Evolutionary conservation across 2,329 filamentous ascomycete species (phyloP).

Genomic region (Phaeoacremonium minimum): DNA sequence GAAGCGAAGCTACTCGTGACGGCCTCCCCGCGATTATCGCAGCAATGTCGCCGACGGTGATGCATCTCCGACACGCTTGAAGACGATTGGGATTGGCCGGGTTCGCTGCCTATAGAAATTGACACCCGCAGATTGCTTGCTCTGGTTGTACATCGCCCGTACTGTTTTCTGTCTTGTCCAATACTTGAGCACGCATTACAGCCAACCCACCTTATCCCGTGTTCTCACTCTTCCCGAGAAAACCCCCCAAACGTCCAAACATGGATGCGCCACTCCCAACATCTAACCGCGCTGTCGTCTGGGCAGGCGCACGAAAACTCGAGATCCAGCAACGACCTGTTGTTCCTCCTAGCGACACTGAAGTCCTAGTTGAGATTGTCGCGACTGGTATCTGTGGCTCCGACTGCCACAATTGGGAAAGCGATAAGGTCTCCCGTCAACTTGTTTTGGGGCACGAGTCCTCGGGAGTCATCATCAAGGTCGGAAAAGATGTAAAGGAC

Average conservation of each 20-base stretch:
- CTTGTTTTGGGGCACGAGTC: constrained; percentile 56
- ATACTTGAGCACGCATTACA: too few relatives aligned
- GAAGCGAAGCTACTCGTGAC: too few relatives aligned
- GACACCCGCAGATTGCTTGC: too few relatives aligned
- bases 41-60: too few relatives aligned
- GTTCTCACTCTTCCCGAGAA: too few relatives aligned
- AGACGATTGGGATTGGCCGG: too few relatives aligned
- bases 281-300: constrained; percentile 16
- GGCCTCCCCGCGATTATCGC: too few relatives aligned
- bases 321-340: constrained; percentile 41
- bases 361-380: constrained; percentile 13
- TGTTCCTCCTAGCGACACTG: constrained; percentile 23
- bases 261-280: constrained; percentile 4
- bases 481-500: constrained; percentile 45
- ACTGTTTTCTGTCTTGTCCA: too few relatives aligned
- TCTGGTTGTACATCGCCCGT: too few relatives aligned
- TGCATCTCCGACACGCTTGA: too few relatives aligned
- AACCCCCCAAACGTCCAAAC: background rate
- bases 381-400: constrained; percentile 13
- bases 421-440: constrained; percentile 12
- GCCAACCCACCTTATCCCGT: too few relatives aligned
- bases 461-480: constrained; percentile 51
- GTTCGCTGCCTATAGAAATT: too few relatives aligned
- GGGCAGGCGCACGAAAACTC: constrained; percentile 23
- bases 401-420: constrained; percentile 18